phyloP scores from a whole-genome alignment of 495 filamentous ascomycete species.

The Astrocystis sublimbata region DNA sequence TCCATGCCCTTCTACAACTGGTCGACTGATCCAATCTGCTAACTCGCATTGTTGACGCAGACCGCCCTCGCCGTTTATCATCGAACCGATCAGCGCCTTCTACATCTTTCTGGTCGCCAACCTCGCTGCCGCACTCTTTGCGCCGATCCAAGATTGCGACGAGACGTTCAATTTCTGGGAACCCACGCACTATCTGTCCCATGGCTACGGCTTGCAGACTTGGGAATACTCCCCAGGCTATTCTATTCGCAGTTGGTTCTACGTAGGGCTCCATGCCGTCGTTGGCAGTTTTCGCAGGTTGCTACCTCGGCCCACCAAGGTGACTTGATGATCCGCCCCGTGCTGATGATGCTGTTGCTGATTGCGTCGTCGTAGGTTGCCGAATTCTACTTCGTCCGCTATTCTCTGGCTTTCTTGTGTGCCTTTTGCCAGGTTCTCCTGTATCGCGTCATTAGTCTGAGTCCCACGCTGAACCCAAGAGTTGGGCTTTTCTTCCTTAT shows the following conservation, averaged over 20 bases:
- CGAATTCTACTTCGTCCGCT: slow-evolving; percentile 86
- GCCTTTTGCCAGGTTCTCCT: slow-evolving; percentile 79
- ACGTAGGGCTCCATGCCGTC: slow-evolving; percentile 80
- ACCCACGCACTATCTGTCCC: slow-evolving; percentile 88
- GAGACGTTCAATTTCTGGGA: slow-evolving; percentile 99
- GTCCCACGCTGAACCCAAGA: slow-evolving; percentile 64
- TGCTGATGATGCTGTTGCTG: not conserved
- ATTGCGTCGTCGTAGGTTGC: slow-evolving; percentile 48
- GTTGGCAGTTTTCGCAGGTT: slow-evolving; percentile 65
- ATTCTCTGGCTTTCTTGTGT: slow-evolving; percentile 70
- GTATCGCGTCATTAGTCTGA: slow-evolving; percentile 69
- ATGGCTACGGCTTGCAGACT: slow-evolving; percentile 92
- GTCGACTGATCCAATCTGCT: not conserved
- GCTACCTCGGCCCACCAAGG: slow-evolving; percentile 59
- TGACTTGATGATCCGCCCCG: slow-evolving; percentile 17
- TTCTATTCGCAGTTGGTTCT: slow-evolving; percentile 94
- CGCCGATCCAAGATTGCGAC: slow-evolving; percentile 97
- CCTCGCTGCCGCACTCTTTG: slow-evolving; percentile 72
- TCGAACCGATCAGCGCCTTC: slow-evolving; percentile 73
- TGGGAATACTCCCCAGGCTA: slow-evolving; percentile 99
- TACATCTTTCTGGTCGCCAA: slow-evolving; percentile 75
- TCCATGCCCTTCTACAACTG: not conserved
- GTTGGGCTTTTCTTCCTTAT: slow-evolving; percentile 83
- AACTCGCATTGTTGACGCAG: slow-evolving; percentile 33
- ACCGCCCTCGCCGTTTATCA: slow-evolving; percentile 59